phyloP scores from a whole-genome alignment of 2,329 filamentous ascomycete genomes.

The Claviceps arundinis region DNA sequence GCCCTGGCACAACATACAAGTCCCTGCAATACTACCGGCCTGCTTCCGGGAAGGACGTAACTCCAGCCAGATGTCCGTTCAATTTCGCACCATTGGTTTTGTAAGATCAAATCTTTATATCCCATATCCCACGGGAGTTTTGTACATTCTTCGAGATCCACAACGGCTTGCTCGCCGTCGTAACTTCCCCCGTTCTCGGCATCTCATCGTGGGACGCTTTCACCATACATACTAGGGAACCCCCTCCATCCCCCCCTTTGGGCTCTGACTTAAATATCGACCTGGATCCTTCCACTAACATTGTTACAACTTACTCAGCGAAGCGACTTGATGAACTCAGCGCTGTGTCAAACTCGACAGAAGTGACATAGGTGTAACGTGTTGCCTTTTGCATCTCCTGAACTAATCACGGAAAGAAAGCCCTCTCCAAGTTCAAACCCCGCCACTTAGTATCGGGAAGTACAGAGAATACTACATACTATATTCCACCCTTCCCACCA shows the following conservation, averaged over 20 bases:
- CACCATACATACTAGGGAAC: neutral
- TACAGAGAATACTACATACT: neutral
- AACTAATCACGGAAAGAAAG: neutral
- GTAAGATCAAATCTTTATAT: constrained; percentile 2
- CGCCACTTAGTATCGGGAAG: constrained; percentile 3
- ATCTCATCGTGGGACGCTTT: constrained; percentile 6
- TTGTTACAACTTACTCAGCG: neutral
- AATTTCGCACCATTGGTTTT: neutral
- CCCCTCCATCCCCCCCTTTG: neutral
- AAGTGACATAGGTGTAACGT: neutral
- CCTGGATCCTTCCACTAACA: constrained; percentile 7
- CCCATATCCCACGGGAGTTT: neutral
- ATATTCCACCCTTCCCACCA: neutral
- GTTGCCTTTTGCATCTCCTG: neutral
- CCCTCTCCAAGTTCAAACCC: neutral
- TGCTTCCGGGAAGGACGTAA: constrained; percentile 2
- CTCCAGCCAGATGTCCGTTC: neutral
- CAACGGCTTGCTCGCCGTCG: constrained; percentile 1
- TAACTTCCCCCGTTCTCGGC: constrained; percentile 3
- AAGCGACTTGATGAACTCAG: neutral
- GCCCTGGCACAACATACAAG: neutral
- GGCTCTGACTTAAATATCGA: constrained; percentile 8
- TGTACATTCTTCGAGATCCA: constrained; percentile 4
- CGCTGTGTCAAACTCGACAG: neutral
- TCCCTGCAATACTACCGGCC: constrained; percentile 2